Conservation (phyloP, 2,329 filamentous ascomycete genomes). For the Chrysoporthe puriensis region DNA sequence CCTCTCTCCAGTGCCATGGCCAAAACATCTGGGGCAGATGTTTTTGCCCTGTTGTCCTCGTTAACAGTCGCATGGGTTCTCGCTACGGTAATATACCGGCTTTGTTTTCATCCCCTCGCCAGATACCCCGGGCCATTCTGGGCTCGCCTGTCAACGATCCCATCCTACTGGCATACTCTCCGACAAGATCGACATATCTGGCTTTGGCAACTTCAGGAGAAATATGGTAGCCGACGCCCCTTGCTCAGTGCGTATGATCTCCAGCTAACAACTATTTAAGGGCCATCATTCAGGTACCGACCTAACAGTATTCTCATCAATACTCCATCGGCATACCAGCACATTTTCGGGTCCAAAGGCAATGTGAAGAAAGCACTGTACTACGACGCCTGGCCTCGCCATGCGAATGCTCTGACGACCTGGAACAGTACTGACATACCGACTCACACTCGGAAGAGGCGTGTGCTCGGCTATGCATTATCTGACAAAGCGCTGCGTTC, state of each 20-base stretch:
- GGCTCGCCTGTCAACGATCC: slow-evolving; percentile 21
- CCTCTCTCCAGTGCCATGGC: background rate
- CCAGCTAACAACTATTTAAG: background rate
- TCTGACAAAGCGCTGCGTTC: slow-evolving; percentile 46
- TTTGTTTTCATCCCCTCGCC: slow-evolving; percentile 24
- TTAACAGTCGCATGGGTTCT: slow-evolving; percentile 13
- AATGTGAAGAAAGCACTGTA: slow-evolving; percentile 27
- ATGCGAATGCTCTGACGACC: slow-evolving; percentile 38
- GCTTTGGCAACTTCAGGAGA: slow-evolving; percentile 18
- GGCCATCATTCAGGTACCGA: slow-evolving; percentile 21
- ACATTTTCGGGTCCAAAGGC: slow-evolving; percentile 27
- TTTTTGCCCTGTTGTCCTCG: slow-evolving; percentile 9
- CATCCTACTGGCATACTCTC: slow-evolving; percentile 23
- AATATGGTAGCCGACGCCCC: slow-evolving; percentile 15
- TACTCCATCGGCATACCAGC: slow-evolving; percentile 26
- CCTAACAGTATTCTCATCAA: slow-evolving; percentile 33
- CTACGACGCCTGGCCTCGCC: slow-evolving; percentile 25
- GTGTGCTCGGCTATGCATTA: slow-evolving; percentile 49
- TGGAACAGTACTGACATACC: slow-evolving; percentile 48
- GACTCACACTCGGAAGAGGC: slow-evolving; percentile 46
- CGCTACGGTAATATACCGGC: slow-evolving; percentile 20
- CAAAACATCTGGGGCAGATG: background rate
- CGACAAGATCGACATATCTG: slow-evolving; percentile 23
- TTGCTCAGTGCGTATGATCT: background rate
- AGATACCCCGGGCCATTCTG: slow-evolving; percentile 25